These are phyloP conservation scores for Rhynchosporium graminicola DNA, from an alignment of 2,329 filamentous ascomycete genomes.

Conservation along the genomic window DNA sequence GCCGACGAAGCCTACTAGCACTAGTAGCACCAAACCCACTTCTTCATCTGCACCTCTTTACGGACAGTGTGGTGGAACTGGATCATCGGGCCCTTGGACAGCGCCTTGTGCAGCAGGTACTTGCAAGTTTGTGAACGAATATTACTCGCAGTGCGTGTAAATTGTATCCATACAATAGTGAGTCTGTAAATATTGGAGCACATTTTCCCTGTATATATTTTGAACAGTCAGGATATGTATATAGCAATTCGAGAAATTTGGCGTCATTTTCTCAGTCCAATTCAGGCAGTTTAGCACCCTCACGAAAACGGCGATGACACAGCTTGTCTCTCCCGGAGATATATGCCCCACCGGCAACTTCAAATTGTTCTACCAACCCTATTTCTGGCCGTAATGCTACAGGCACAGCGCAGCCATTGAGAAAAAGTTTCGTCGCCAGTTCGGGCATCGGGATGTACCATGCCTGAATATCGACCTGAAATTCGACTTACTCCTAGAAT, in stretches of 20 bases:
- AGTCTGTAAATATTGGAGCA: not conserved
- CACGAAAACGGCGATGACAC: not conserved
- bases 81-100: not conserved
- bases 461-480: not conserved
- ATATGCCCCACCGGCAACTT: not conserved
- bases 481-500: conserved; percentile 3
- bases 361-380: not conserved
- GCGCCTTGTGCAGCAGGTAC: conserved; percentile 5
- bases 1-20: not conserved
- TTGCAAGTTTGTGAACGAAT: conserved; percentile 15
- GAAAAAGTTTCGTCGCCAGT: not conserved
- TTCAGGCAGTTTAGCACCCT: not conserved
- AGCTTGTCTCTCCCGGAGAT: not conserved
- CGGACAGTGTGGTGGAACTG: conserved; percentile 15
- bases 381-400: not conserved
- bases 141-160: conserved; percentile 13
- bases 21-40: not conserved
- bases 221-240: not conserved
- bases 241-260: not conserved
- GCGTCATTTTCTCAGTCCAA: not conserved
- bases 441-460: conserved; percentile 5
- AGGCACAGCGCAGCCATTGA: conserved; percentile 3
- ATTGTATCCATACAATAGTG: not conserved
- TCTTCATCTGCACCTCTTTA: conserved; percentile 2
- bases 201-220: not conserved